Conservation (phyloP, 352 stramenopile species). For the Blastocystis sp. region DNA sequence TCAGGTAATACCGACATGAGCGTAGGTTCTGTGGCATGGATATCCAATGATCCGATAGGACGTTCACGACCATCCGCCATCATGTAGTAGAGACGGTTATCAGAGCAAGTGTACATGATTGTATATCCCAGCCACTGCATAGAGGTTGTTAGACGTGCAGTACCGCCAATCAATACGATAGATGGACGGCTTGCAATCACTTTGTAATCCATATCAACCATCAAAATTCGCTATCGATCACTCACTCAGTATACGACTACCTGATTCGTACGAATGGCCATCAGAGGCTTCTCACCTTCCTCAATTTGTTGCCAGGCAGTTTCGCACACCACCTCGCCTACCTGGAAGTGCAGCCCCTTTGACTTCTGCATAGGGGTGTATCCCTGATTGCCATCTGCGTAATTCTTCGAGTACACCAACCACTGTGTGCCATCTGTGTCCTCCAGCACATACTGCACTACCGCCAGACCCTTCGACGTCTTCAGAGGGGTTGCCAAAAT, state of each 20-base stretch:
- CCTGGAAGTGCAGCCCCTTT: slow-evolving; percentile 48
- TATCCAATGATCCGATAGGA: slow-evolving; percentile 49
- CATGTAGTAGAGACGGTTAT: slow-evolving; percentile 62
- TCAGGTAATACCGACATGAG: slow-evolving; percentile 57
- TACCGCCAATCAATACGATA: slow-evolving; percentile 57
- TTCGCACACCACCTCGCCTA: slow-evolving; percentile 46
- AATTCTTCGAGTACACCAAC: slow-evolving; percentile 30
- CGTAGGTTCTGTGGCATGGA: slow-evolving; percentile 50
- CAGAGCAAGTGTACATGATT: slow-evolving; percentile 56
- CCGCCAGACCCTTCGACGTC: neutral
- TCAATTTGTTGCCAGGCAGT: slow-evolving; percentile 50
- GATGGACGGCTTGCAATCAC: slow-evolving; percentile 35
- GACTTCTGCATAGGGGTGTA: slow-evolving; percentile 15
- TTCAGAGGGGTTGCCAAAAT: slow-evolving; percentile 44
- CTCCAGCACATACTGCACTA: slow-evolving; percentile 55
- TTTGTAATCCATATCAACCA: slow-evolving; percentile 44
- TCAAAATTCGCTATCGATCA: slow-evolving; percentile 14
- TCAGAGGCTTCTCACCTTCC: slow-evolving; percentile 7
- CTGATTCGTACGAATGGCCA: slow-evolving; percentile 59
- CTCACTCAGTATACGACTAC: neutral
- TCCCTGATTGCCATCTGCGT: neutral
- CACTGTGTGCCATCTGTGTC: slow-evolving; percentile 14
- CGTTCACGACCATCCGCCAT: slow-evolving; percentile 49
- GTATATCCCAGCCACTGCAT: slow-evolving; percentile 58
- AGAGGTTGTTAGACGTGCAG: slow-evolving; percentile 51